Conservation (phyloP, 2,329 filamentous ascomycete species). For the Massarina eburnea region DNA sequence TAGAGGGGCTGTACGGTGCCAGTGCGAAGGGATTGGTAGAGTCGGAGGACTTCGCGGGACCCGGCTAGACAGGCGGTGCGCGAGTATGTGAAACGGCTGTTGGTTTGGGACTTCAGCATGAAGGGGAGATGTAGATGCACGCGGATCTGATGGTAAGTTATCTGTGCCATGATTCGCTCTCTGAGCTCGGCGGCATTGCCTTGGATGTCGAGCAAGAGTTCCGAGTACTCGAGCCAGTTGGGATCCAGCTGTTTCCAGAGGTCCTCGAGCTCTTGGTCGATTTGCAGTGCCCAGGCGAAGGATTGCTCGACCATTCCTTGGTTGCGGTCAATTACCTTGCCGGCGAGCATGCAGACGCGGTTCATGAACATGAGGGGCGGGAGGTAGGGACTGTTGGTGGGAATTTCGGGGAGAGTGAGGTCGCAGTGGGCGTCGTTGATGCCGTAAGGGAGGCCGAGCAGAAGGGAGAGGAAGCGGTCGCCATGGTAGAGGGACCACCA, state of each 20-base stretch:
- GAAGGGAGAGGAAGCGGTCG: slow-evolving; percentile 55
- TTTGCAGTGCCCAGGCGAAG: slow-evolving; percentile 43
- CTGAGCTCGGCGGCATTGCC: slow-evolving; percentile 39
- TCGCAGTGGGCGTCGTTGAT: slow-evolving; percentile 45
- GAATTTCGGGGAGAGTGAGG: slow-evolving; percentile 29
- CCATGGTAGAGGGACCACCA: slow-evolving; percentile 45
- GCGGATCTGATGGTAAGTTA: slow-evolving; percentile 49
- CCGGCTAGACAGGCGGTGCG: slow-evolving; percentile 45
- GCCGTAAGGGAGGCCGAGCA: slow-evolving; percentile 57
- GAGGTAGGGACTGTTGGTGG: slow-evolving; percentile 23
- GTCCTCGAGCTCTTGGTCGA: slow-evolving; percentile 48
- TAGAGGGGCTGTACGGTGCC: slow-evolving; percentile 42
- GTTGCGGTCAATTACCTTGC: slow-evolving; percentile 48
- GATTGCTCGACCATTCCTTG: slow-evolving; percentile 40
- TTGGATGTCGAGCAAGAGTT: slow-evolving; percentile 29
- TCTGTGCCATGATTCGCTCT: slow-evolving; percentile 45
- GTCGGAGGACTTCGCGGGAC: slow-evolving; percentile 44
- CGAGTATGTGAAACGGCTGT: slow-evolving; percentile 43
- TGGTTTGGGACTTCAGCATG: slow-evolving; percentile 43
- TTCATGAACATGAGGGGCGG: slow-evolving; percentile 37
- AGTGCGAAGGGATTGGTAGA: slow-evolving; percentile 43
- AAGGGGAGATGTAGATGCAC: slow-evolving; percentile 51
- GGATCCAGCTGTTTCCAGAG: slow-evolving; percentile 41
- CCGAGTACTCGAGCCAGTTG: slow-evolving; percentile 42
- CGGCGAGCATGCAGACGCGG: slow-evolving; percentile 43